phyloP scores from a whole-genome alignment of 2,329 filamentous ascomycete genomes.

The Parastagonospora nodorum region DNA sequence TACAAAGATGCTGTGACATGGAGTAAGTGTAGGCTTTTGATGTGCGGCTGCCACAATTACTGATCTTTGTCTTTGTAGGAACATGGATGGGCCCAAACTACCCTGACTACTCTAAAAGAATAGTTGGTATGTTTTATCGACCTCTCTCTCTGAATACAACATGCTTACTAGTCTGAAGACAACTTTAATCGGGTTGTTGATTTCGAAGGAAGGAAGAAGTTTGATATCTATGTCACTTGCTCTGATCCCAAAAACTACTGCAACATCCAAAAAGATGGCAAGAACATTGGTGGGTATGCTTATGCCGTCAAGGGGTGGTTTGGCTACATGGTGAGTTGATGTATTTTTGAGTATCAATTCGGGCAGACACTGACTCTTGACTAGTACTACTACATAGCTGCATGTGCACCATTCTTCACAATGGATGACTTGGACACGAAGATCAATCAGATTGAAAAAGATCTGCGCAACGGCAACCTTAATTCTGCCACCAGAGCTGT shows the following conservation, averaged over 20 bases:
- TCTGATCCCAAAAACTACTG: slow-evolving; percentile 8
- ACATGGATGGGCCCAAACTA: slow-evolving; percentile 14
- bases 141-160: no score
- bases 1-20: slow-evolving; percentile 6
- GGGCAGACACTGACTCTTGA: no score
- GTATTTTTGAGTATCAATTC: no score
- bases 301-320: slow-evolving; percentile 7
- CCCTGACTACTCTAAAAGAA: slow-evolving; percentile 7
- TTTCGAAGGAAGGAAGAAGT: not conserved
- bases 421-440: slow-evolving; percentile 3
- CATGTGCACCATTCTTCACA: slow-evolving; percentile 10
- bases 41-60: no score
- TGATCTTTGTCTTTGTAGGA: no score
- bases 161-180: slow-evolving; percentile 2
- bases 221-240: slow-evolving; percentile 13
- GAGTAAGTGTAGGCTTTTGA: no score
- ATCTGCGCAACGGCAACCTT: not conserved
- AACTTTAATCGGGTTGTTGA: slow-evolving; percentile 5
- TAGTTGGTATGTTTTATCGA: slow-evolving; percentile 4
- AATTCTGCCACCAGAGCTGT: slow-evolving; percentile 1
- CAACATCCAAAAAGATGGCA: slow-evolving; percentile 3
- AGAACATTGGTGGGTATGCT: slow-evolving; percentile 9
- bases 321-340: no score
- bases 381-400: slow-evolving; percentile 15
- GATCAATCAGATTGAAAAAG: slow-evolving; percentile 7